Conservation (phyloP, 208 protist genomes). For the Trypanosomatidae sp. region DNA sequence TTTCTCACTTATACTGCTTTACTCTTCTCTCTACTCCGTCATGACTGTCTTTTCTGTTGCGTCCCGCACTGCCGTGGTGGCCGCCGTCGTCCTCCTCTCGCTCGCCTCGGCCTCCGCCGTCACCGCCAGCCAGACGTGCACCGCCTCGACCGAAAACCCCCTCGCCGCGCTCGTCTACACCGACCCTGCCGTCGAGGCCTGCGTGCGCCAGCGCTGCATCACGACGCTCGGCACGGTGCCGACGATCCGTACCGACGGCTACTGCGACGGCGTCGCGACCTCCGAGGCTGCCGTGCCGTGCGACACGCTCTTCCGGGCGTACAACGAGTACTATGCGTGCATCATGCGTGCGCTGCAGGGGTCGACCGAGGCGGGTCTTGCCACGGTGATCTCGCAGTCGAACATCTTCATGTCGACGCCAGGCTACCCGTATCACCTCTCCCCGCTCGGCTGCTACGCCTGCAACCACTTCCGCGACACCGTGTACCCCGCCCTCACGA, state of each 20-base stretch:
- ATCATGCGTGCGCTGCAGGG: constrained; percentile 19
- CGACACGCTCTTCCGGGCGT: constrained; percentile 21
- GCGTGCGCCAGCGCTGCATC: constrained; percentile 33
- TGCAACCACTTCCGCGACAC: constrained; percentile 39
- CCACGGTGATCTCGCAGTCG: not conserved
- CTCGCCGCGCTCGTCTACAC: constrained; percentile 24
- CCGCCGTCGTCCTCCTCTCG: constrained; percentile 2
- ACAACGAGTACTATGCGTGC: constrained; percentile 44
- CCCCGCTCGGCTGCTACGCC: constrained; percentile 34
- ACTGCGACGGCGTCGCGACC: constrained; percentile 36
- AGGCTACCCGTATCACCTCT: constrained; percentile 36
- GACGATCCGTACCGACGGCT: constrained; percentile 18
- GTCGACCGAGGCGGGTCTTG: not conserved
- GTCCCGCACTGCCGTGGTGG: not conserved
- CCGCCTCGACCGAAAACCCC: constrained; percentile 18
- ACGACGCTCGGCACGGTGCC: constrained; percentile 22
- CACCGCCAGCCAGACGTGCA: constrained; percentile 19
- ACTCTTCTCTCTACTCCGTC: too few species aligned
- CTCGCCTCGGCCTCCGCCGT: not conserved
- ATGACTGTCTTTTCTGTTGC: not conserved
- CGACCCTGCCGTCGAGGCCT: constrained; percentile 10
- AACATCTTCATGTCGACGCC: constrained; percentile 26
- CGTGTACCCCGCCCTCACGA: constrained; percentile 9
- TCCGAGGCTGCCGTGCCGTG: constrained; percentile 26
- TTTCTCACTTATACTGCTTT: too few species aligned